Evolutionary conservation across 2,329 filamentous ascomycete genomes (phyloP).

Genomic region (Cercospora beticola): DNA sequence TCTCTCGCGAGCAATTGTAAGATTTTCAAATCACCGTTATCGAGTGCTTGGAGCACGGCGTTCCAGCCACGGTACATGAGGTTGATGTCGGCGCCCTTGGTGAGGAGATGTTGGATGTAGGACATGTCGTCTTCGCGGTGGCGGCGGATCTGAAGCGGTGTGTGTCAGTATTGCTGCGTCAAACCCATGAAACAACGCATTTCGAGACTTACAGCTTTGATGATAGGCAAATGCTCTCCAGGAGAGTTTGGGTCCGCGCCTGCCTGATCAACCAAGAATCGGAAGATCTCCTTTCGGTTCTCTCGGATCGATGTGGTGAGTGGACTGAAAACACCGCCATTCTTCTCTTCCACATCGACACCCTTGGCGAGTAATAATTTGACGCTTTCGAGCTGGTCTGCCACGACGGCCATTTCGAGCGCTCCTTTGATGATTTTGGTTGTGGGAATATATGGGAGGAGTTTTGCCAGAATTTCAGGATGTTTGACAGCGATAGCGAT

Average conservation of each 20-base stretch:
- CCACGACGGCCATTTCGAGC: constrained; percentile 66
- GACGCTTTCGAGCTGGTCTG: constrained; percentile 65
- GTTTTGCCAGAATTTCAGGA: constrained; percentile 58
- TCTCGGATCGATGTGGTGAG: constrained; percentile 68
- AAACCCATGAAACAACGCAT: too few species aligned
- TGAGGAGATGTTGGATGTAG: constrained; percentile 63
- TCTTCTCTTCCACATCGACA: constrained; percentile 68
- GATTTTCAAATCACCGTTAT: constrained; percentile 60
- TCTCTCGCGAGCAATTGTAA: constrained; percentile 54
- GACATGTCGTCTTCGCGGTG: constrained; percentile 57
- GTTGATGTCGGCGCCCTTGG: constrained; percentile 66
- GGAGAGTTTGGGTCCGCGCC: constrained; percentile 65
- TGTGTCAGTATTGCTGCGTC: too few species aligned
- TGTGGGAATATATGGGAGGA: constrained; percentile 59
- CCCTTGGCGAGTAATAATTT: constrained; percentile 65
- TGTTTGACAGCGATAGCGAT: constrained; percentile 66
- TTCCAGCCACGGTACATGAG: constrained; percentile 67
- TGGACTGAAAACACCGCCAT: constrained; percentile 69
- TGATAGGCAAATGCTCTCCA: constrained; percentile 68
- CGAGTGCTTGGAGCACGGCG: constrained; percentile 63
- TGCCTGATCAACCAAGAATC: constrained; percentile 58
- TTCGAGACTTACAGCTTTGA: constrained; percentile 57
- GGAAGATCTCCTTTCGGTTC: constrained; percentile 59
- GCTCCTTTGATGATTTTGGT: constrained; percentile 65
- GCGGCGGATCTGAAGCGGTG: constrained; percentile 53